Conservation (phyloP, 2,329 filamentous ascomycete species). For the Elsinoe australis region DNA sequence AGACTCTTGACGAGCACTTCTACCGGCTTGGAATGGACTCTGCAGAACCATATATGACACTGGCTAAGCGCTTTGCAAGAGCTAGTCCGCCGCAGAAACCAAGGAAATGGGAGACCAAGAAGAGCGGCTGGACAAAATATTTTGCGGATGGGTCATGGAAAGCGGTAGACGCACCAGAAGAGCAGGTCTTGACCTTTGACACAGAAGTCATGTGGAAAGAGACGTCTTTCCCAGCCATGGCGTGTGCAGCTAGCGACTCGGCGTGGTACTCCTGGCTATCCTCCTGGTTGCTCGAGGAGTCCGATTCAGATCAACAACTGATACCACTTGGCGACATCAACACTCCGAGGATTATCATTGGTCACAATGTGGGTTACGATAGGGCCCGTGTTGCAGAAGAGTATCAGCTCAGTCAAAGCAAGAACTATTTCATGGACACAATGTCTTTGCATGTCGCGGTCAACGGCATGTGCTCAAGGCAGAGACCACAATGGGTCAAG, state of each 20-base stretch:
- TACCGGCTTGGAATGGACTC: conserved; percentile 77
- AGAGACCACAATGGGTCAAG: conserved; percentile 95
- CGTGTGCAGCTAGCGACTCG: conserved; percentile 79
- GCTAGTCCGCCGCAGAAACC: conserved; percentile 51
- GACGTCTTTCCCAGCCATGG: conserved; percentile 90
- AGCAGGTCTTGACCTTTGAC: conserved; percentile 81
- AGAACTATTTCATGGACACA: conserved; percentile 85
- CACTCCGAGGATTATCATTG: conserved; percentile 70
- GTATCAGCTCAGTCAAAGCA: conserved; percentile 73
- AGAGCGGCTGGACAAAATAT: conserved; percentile 94
- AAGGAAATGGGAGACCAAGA: conserved; percentile 61
- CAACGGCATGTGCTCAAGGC: conserved; percentile 97
- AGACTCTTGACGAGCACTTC: conserved; percentile 88
- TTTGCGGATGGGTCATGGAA: conserved; percentile 64
- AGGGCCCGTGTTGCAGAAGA: conserved; percentile 82
- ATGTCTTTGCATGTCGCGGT: conserved; percentile 98
- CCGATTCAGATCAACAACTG: conserved; percentile 66
- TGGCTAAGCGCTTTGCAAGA: conserved; percentile 66
- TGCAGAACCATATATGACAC: conserved; percentile 71
- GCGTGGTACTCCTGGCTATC: conserved; percentile 98
- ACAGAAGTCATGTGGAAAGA: conserved; percentile 96
- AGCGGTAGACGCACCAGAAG: conserved; percentile 66
- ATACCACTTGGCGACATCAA: conserved; percentile 76
- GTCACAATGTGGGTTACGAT: conserved; percentile 95
- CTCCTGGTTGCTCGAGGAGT: conserved; percentile 84